phyloP scores from a whole-genome alignment of 2,329 filamentous ascomycete genomes.

The Fusarium humuli region DNA sequence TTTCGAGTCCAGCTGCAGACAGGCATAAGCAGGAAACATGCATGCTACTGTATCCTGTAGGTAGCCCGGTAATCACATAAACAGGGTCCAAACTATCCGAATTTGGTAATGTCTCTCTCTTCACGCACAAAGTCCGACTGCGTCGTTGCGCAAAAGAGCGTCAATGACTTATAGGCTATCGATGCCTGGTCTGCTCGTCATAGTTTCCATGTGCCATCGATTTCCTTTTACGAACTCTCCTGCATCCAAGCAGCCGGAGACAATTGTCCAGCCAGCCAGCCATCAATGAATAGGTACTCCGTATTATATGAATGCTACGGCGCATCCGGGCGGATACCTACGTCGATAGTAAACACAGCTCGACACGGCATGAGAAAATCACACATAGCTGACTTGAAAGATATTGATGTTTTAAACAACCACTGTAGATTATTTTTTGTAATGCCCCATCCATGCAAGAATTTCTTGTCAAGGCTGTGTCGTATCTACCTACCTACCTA shows the following conservation, averaged over 20 bases:
- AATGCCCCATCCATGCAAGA: not conserved
- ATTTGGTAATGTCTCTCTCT: constrained; percentile 16
- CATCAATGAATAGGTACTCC: not conserved
- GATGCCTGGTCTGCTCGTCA: constrained; percentile 7
- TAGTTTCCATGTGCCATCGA: constrained; percentile 6
- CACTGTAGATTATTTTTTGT: not conserved
- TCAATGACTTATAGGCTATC: not conserved
- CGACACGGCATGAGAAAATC: not conserved
- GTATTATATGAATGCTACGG: constrained; percentile 1
- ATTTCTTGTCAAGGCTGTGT: not conserved
- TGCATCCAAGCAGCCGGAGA: constrained; percentile 5
- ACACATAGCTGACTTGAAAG: constrained; percentile 5
- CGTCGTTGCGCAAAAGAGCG: constrained; percentile 10
- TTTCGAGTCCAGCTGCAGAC: not conserved
- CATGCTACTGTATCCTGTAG: constrained; percentile 4
- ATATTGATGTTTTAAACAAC: not conserved
- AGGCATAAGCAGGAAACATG: constrained; percentile 24
- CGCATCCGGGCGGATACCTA: constrained; percentile 30
- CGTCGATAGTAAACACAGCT: constrained; percentile 28
- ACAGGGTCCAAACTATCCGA: not conserved
- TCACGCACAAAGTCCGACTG: not conserved
- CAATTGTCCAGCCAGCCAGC: not conserved
- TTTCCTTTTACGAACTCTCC: constrained; percentile 19
- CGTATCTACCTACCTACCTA: not conserved
- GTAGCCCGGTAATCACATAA: not conserved